Evolutionary conservation across 345 rosid species (phyloP), one percentile per base, ranked within the genome.

Genomic region (Acer yangbiense): DNA sequence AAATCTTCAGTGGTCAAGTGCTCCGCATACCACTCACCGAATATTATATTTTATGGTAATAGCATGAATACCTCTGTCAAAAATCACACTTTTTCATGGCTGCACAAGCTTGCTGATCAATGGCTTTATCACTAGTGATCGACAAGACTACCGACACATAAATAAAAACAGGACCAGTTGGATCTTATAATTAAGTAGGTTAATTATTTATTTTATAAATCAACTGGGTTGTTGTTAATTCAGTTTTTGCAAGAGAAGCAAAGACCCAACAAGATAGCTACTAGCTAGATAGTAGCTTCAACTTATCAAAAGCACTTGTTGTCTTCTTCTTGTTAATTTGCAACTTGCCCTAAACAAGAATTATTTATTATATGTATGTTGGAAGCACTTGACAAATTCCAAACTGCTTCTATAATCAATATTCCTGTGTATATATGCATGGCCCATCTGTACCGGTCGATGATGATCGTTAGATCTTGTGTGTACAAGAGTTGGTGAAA

Each of bases 261-360:
- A 25, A 12, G 27, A 29, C 57, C 9, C 7, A 20, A 2, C 12
- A 17, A n/a, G 32, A 72, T 16, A 39, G 32, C 21, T 18, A n/a
- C 57, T 16, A 39, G 32, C 21, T 18, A n/a, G 21, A 57, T 67
- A 67, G 20, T 11, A 39, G 54, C 75, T 72, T 39, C 50, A 58
- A 39, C 75, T 72, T 58, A 58, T 72, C 75, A 58, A 72, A 32
- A 20, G 52, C 65, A 35, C 12, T 72, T 8, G 48, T 17, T 25
- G 57, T 41, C 68, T 3, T 62, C 10, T 21, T 4, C 9, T 16
- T 7, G 68, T 29, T 29, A 29, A 29, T 35, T 35, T 35, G 39
- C 76, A 72, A 72, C 76, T 60, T 73, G 76, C n/a, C 12, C 35
- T 32, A 57, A 57, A 55, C 35, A n/a, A 20, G 0, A 60, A 72